phyloP scores from a whole-genome alignment of 176 grass and related monocot species.

The Musa troglodytarum region DNA sequence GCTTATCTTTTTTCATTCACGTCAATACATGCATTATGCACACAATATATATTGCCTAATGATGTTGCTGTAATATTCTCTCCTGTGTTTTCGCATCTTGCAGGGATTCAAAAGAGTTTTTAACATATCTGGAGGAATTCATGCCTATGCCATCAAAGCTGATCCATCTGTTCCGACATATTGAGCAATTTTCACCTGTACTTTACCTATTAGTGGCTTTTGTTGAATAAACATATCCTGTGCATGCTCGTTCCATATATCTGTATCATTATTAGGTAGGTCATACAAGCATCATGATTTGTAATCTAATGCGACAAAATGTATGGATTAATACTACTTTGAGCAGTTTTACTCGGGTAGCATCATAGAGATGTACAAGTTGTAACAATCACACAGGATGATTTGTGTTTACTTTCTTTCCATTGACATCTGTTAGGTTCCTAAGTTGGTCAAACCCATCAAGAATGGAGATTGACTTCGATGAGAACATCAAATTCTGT shows the following conservation, averaged over 20 bases:
- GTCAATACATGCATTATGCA: not conserved
- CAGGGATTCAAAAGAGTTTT: slow-evolving; percentile 72
- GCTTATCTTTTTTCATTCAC: not conserved
- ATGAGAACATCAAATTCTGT: too few species aligned
- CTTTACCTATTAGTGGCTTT: not conserved
- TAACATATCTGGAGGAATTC: slow-evolving; percentile 58
- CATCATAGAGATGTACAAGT: not conserved
- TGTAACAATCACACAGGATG: not conserved
- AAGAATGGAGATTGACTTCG: too few species aligned
- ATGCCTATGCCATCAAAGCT: slow-evolving; percentile 44
- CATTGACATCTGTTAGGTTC: too few species aligned
- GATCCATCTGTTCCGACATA: slow-evolving; percentile 65
- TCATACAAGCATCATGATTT: not conserved
- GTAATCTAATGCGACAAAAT: not conserved
- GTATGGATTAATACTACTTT: not conserved
- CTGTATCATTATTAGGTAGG: not conserved
- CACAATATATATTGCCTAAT: not conserved
- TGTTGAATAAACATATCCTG: not conserved
- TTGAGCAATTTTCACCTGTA: slow-evolving; percentile 16
- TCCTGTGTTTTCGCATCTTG: slow-evolving; percentile 9
- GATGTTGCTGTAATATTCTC: not conserved
- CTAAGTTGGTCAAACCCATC: too few species aligned
- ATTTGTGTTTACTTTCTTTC: not conserved
- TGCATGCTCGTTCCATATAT: too few species aligned
- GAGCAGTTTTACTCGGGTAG: not conserved